Evolutionary conservation across 495 filamentous ascomycete species (phyloP), one percentile per base, ranked within the genome.

Genomic region (Neurospora pannonica): DNA sequence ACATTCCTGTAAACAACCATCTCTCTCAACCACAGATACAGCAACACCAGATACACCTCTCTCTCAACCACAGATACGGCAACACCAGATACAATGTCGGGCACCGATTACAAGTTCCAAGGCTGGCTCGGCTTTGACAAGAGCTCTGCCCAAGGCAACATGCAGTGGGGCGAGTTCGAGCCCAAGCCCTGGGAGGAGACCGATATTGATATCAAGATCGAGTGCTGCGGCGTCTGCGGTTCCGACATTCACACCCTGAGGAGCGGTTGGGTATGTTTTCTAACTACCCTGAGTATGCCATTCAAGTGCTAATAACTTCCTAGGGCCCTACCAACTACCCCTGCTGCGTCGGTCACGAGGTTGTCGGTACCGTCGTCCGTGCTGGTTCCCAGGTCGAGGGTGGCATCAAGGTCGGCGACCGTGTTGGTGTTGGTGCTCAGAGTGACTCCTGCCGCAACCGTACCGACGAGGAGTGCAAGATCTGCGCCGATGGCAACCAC

Each of bases 361-460:
- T 97, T 69, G 88, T 95, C 76, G 94, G 94, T 36, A 89, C 83
- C 40, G 92, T 90, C 2, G 89, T 93, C 37, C 89, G 89, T 37
- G 86, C 95, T 31, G 94, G 94, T 36, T 85, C 82, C 40, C 85
- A 89, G 39, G 90, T 86, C 6, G 72, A 74, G 13, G 70, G 71
- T 10, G 85, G 86, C 46, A 84, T 97, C 80, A 89, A 90, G 79
- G 76, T 93, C 70, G 94, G 94, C 38, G 94, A 97, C 79, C 89
- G 93, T 42, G 93, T 96, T 40, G 95, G 95, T 54, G 88, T 97
- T 24, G 94, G 95, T 72, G 94, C 94, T 4, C 94, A 97, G 82
- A 87, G 86, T 70, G 82, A 82, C 70, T 89, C 91, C 36, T 97
- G 94, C 84, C 84, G 89, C 36, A 74, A 76, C 70, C 80, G 81